These are phyloP conservation scores for Suillus brevipes DNA, from an alignment of 768 basidiomycete species.

Conservation along the genomic window DNA sequence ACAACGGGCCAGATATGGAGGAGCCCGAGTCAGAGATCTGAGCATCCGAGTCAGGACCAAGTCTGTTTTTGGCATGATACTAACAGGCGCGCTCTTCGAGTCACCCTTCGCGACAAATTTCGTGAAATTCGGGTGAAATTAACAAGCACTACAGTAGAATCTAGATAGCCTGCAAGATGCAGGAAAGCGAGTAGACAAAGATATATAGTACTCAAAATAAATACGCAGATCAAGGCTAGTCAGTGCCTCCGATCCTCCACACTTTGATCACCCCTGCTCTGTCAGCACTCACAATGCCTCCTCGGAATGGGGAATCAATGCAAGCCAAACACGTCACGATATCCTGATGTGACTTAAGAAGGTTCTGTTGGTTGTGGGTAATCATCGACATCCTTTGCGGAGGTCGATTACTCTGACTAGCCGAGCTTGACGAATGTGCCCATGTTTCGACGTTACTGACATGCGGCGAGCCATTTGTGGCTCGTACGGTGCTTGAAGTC, in stretches of 20 bases:
- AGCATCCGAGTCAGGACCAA: slow-evolving; percentile 30
- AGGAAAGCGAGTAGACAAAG: not conserved
- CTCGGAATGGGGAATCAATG: slow-evolving; percentile 91
- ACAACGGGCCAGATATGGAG: slow-evolving; percentile 25
- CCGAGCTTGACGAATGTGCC: slow-evolving; percentile 42
- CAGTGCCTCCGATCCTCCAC: slow-evolving; percentile 69
- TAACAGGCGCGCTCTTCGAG: slow-evolving; percentile 10
- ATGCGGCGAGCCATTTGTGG: slow-evolving; percentile 40
- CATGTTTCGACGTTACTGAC: slow-evolving; percentile 67
- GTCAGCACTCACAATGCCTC: slow-evolving; percentile 91
- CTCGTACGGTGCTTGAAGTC: slow-evolving; percentile 31
- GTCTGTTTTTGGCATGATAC: slow-evolving; percentile 21
- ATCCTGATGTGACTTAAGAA: slow-evolving; percentile 88
- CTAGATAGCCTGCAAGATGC: not conserved
- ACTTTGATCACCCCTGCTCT: slow-evolving; percentile 88
- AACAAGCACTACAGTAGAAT: not conserved
- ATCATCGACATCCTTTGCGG: slow-evolving; percentile 77
- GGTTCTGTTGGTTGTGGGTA: slow-evolving; percentile 78
- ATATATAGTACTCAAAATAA: slow-evolving; percentile 13
- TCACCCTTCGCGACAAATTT: not conserved
- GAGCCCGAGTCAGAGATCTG: slow-evolving; percentile 34
- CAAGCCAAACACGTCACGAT: slow-evolving; percentile 82
- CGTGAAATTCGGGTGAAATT: not conserved
- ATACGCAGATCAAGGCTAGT: slow-evolving; percentile 26
- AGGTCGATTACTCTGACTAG: slow-evolving; percentile 61